A percentile compares a stretch with the other conserved stretches of the same genome.
phyloP scores from a whole-genome alignment of 1,284 basidiomycete species.

The Cutaneotrichosporon dermatis region DNA sequence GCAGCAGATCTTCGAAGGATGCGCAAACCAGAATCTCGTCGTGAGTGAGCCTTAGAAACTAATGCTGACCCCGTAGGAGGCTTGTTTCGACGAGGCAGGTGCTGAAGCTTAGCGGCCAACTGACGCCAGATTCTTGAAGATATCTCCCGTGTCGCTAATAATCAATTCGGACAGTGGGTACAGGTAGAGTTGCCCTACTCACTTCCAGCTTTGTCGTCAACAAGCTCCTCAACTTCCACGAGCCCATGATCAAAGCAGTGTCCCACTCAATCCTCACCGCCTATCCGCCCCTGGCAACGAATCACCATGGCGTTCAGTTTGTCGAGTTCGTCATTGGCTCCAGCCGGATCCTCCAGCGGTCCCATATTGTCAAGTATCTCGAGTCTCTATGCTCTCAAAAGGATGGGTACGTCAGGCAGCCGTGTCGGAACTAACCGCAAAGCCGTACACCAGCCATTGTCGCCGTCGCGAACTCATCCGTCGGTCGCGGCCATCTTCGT shows the following conservation, averaged over 20 bases:
- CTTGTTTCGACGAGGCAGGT: slow-evolving; percentile 38
- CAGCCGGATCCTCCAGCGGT: slow-evolving; percentile 21
- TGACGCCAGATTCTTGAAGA: slow-evolving; percentile 31
- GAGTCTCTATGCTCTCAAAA: slow-evolving; percentile 37
- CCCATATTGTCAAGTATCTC: slow-evolving; percentile 34
- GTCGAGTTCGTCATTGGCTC: slow-evolving; percentile 36
- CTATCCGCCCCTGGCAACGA: slow-evolving; percentile 42
- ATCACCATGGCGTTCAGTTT: slow-evolving; percentile 45
- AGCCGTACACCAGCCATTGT: slow-evolving; percentile 42
- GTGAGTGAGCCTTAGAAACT: slow-evolving; percentile 12
- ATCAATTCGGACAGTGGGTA: slow-evolving; percentile 43
- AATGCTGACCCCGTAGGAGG: slow-evolving; percentile 22
- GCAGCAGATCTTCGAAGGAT: slow-evolving; percentile 45
- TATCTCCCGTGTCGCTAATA: slow-evolving; percentile 40
- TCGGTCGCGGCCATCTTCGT: slow-evolving; percentile 44
- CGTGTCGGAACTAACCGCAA: not conserved
- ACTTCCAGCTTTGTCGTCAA: slow-evolving; percentile 37
- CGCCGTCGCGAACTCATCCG: slow-evolving; percentile 39
- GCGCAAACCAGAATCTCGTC: slow-evolving; percentile 36
- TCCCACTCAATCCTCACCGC: slow-evolving; percentile 35
- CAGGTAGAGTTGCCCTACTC: not conserved
- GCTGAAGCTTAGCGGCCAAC: not conserved
- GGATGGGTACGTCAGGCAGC: slow-evolving; percentile 27
- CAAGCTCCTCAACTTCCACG: slow-evolving; percentile 35
- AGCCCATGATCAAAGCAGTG: slow-evolving; percentile 24